A percentile compares a stretch with the other conserved stretches of the same genome.
Evolutionary conservation across 768 basidiomycete species (phyloP).

Genomic region (Russula ochroleuca): DNA sequence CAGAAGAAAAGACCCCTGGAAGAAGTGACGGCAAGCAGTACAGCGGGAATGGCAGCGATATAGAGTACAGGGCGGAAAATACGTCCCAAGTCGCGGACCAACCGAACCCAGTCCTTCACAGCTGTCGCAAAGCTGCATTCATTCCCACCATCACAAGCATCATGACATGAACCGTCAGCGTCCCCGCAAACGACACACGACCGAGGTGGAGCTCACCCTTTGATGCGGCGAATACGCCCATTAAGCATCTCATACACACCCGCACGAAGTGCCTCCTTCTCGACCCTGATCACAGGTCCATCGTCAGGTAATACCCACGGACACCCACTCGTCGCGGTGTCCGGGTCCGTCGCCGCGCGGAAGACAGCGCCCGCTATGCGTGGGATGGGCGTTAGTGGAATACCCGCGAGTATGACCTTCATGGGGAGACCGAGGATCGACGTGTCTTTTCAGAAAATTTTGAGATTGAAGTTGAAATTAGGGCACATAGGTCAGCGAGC

Average conservation of each 20-base stretch:
- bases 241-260: slow-evolving; percentile 33
- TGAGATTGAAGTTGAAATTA: not conserved
- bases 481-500: not conserved
- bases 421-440: slow-evolving; percentile 26
- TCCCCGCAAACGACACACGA: not conserved
- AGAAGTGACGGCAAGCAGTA: not conserved
- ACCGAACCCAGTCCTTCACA: not conserved
- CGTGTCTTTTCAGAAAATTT: slow-evolving; percentile 24
- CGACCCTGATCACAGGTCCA: slow-evolving; percentile 31
- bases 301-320: slow-evolving; percentile 35
- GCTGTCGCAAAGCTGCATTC: not conserved
- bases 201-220: slow-evolving; percentile 4
- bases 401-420: slow-evolving; percentile 31
- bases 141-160: not conserved
- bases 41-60: slow-evolving; percentile 1
- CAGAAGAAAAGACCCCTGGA: not conserved
- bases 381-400: slow-evolving; percentile 32
- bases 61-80: slow-evolving; percentile 10
- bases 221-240: slow-evolving; percentile 7
- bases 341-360: slow-evolving; percentile 32
- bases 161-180: not conserved
- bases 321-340: slow-evolving; percentile 30
- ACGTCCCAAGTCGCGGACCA: slow-evolving; percentile 6
- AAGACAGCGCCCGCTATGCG: slow-evolving; percentile 36
- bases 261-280: slow-evolving; percentile 25